These are phyloP conservation scores for Pichia gijzeniarum DNA, from an alignment of 805 yeast species.

Conservation along the genomic window DNA sequence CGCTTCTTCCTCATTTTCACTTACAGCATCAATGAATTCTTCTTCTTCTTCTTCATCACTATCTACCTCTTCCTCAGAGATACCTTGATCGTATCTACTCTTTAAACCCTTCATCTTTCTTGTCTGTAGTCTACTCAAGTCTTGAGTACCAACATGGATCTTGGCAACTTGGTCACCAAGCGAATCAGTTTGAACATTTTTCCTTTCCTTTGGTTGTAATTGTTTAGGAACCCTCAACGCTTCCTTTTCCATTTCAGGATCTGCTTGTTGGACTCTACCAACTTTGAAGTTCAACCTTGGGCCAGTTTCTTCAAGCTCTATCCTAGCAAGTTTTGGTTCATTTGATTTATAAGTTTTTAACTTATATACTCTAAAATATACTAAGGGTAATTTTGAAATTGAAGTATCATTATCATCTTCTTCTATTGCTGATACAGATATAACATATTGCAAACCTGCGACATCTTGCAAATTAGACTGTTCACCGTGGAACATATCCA, in stretches of 20 bases:
- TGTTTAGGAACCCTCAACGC: slow-evolving; percentile 78
- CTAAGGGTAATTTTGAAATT: slow-evolving; percentile 55
- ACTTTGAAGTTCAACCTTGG: slow-evolving; percentile 91
- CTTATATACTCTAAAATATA: slow-evolving; percentile 87
- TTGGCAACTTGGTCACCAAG: slow-evolving; percentile 98
- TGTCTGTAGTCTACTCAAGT: slow-evolving; percentile 82
- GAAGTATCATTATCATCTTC: slow-evolving; percentile 70
- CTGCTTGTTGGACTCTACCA: slow-evolving; percentile 78
- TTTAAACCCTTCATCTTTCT: slow-evolving; percentile 98
- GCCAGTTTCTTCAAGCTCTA: slow-evolving; percentile 91
- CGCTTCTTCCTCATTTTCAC: slow-evolving; percentile 14
- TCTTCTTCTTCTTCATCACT: slow-evolving; percentile 24
- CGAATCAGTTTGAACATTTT: slow-evolving; percentile 79
- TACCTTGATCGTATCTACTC: slow-evolving; percentile 70
- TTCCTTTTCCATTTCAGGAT: slow-evolving; percentile 85
- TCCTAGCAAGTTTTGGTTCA: slow-evolving; percentile 87
- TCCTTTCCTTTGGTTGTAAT: slow-evolving; percentile 72
- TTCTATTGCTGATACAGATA: slow-evolving; percentile 69
- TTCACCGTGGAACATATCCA: slow-evolving; percentile 88
- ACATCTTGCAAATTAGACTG: slow-evolving; percentile 80
- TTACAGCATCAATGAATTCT: slow-evolving; percentile 24
- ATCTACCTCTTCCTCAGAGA: slow-evolving; percentile 43
- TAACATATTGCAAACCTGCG: slow-evolving; percentile 89
- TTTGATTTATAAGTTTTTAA: slow-evolving; percentile 68
- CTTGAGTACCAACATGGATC: slow-evolving; percentile 94